Conservation (phyloP, 2,329 filamentous ascomycete genomes). For the Calonectria multiphialidica region DNA sequence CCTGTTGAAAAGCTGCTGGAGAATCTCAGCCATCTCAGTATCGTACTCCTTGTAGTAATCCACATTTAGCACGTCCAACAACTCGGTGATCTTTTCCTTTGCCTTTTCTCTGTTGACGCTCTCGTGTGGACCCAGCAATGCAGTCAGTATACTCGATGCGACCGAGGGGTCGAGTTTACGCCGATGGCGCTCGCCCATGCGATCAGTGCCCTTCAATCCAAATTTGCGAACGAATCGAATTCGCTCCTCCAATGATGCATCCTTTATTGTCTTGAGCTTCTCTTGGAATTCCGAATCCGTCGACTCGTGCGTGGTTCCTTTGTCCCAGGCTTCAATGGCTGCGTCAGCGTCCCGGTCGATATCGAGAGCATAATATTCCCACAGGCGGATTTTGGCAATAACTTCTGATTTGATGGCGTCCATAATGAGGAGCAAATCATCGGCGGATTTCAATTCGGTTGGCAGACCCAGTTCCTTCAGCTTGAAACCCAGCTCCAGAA, state of each 20-base stretch:
- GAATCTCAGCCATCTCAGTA: constrained; percentile 81
- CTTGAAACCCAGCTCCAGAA: constrained; percentile 82
- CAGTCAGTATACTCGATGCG: constrained; percentile 67
- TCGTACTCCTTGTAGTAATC: constrained; percentile 95
- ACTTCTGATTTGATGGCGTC: constrained; percentile 85
- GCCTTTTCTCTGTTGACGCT: constrained; percentile 63
- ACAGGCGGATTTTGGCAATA: constrained; percentile 81
- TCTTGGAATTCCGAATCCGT: constrained; percentile 55
- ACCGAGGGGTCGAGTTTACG: constrained; percentile 77
- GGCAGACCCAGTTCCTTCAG: constrained; percentile 81
- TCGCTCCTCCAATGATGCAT: constrained; percentile 60
- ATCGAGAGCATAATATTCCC: constrained; percentile 93
- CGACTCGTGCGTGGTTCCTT: constrained; percentile 67
- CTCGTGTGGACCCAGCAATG: constrained; percentile 71
- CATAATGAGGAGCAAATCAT: constrained; percentile 86
- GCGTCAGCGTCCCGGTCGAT: constrained; percentile 78
- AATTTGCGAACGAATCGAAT: constrained; percentile 75
- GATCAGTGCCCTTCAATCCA: constrained; percentile 78
- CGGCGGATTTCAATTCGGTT: constrained; percentile 75
- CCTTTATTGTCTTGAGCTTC: constrained; percentile 60
- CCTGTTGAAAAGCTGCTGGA: constrained; percentile 93
- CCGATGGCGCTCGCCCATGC: constrained; percentile 83
- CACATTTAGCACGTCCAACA: constrained; percentile 88
- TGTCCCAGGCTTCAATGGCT: constrained; percentile 78
- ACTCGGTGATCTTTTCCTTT: constrained; percentile 66